A percentile compares a stretch with the other conserved stretches of the same genome.
These are phyloP conservation scores for Megacollybia marginata DNA, from an alignment of 768 basidiomycete species.

Conservation along the genomic window DNA sequence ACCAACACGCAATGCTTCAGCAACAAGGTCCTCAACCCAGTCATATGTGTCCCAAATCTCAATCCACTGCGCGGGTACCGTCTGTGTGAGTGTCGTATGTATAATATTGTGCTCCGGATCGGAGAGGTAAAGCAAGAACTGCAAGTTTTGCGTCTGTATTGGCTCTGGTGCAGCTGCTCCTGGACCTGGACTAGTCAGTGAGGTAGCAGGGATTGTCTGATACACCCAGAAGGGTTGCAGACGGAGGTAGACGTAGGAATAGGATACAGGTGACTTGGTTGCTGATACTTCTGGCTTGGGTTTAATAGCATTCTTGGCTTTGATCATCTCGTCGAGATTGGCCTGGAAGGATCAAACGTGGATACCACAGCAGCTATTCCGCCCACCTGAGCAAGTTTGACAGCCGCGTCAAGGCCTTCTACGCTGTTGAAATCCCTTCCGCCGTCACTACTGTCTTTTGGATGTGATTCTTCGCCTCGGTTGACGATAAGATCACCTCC, in stretches of 20 bases:
- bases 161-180: constrained; percentile 28
- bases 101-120: constrained; percentile 78
- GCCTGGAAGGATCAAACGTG: constrained; percentile 37
- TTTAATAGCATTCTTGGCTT: constrained; percentile 39
- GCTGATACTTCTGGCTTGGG: constrained; percentile 24
- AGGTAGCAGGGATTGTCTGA: constrained; percentile 33
- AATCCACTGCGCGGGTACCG: constrained; percentile 80
- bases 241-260: constrained; percentile 88
- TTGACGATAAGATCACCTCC: constrained; percentile 89
- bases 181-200: constrained; percentile 12
- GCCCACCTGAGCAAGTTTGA: constrained; percentile 78
- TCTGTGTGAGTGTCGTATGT: constrained; percentile 77
- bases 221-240: constrained; percentile 78
- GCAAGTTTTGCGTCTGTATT: constrained; percentile 43
- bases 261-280: constrained; percentile 55
- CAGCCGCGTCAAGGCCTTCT: constrained; percentile 77
- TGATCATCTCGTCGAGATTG: constrained; percentile 69
- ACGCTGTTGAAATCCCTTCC: constrained; percentile 73
- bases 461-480: constrained; percentile 68
- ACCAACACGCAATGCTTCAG: constrained; percentile 76
- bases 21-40: constrained; percentile 95
- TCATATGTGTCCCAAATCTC: constrained; percentile 86
- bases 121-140: constrained; percentile 62
- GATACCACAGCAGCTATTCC: background rate
- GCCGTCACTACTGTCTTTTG: constrained; percentile 42